phyloP scores from a whole-genome alignment of 1,139 yeast genomes.

The Nematodospora anomalae region DNA sequence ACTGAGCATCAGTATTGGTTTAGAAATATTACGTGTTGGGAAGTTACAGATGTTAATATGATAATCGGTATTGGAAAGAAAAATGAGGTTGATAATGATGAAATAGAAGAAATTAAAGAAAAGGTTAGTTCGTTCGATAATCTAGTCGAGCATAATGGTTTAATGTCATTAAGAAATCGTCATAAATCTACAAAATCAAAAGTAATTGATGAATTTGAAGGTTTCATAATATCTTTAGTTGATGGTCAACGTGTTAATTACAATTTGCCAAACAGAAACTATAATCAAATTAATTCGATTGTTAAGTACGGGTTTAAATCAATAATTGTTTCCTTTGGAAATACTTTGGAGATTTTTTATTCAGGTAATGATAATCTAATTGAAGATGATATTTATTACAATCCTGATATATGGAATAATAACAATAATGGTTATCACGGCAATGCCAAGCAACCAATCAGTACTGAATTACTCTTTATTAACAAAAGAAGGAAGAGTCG shows the following conservation, averaged over 20 bases:
- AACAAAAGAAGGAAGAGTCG: constrained; percentile 43
- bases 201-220: constrained; percentile 55
- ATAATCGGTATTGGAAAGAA: constrained; percentile 61
- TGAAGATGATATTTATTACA: constrained; percentile 42
- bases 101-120: constrained; percentile 2
- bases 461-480: constrained; percentile 46
- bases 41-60: constrained; percentile 72
- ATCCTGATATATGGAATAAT: constrained; percentile 26
- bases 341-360: constrained; percentile 66
- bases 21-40: constrained; percentile 71
- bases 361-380: constrained; percentile 60
- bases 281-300: constrained; percentile 5
- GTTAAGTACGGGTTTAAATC: constrained; percentile 73
- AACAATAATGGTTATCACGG: constrained; percentile 31
- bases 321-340: constrained; percentile 72
- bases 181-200: not conserved
- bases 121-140: not conserved
- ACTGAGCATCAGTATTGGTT: constrained; percentile 71
- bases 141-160: constrained; percentile 13
- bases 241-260: constrained; percentile 62
- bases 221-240: constrained; percentile 67
- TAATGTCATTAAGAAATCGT: constrained; percentile 21
- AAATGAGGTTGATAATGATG: not conserved
- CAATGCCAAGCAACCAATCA: constrained; percentile 13
- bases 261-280: constrained; percentile 47